These are phyloP conservation scores for Astrothelium macrocarpum DNA, from an alignment of 495 filamentous ascomycete species.

Conservation along the genomic window DNA sequence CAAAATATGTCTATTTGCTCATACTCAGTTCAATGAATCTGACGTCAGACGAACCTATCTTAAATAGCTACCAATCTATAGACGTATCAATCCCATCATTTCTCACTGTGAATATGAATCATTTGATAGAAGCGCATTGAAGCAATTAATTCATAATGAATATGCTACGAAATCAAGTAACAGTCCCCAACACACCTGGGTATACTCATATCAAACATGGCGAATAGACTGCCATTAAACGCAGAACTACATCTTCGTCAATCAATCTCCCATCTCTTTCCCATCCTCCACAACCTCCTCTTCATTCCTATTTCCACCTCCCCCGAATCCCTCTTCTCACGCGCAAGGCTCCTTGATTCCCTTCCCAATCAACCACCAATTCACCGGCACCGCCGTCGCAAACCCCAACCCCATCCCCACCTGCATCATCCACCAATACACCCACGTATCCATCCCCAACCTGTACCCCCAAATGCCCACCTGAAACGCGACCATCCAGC, in stretches of 20 bases:
- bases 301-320: not conserved
- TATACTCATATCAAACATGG: no score
- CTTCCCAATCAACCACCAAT: conserved; percentile 28
- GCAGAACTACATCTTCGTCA: no score
- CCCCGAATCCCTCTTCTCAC: not conserved
- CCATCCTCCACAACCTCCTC: not conserved
- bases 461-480: conserved; percentile 20
- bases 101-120: not conserved
- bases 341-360: conserved; percentile 27
- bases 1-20: not conserved
- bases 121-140: not conserved
- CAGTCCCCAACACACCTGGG: no score
- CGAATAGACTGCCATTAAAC: no score
- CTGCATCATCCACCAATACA: conserved; percentile 34
- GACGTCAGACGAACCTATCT: not conserved
- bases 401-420: conserved; percentile 28
- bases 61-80: not conserved
- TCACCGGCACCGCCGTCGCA: conserved; percentile 25
- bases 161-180: no score
- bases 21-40: not conserved
- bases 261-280: no score
- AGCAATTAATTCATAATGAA: no score
- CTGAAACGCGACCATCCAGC: conserved; percentile 30
- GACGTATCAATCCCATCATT: not conserved
- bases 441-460: conserved; percentile 22